Base-by-base conservation (phyloP, 2,329 filamentous ascomycete species). In the Verticillium alfalfae region DNA sequence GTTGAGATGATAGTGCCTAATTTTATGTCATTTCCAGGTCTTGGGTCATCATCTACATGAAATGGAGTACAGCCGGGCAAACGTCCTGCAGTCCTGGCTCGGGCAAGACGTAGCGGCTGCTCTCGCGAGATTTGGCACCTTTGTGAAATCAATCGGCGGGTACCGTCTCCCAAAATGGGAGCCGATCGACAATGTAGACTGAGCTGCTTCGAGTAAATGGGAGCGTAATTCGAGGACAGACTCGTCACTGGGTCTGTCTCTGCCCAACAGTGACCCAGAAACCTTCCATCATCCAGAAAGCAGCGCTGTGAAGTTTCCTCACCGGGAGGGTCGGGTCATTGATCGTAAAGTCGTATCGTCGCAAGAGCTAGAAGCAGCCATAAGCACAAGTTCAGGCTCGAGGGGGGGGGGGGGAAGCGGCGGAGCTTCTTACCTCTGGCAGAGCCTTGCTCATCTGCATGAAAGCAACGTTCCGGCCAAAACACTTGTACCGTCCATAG, bases 381-480 rank as follows among this genome's bases (percentile, higher is more conserved):
- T 45, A 56, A 12, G 13, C 3, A 26, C n/a, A 52, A 13, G 18
- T n/a, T 38, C n/a, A 45, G 9, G 36, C 9, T 31, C n/a, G 18
- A 9, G 13, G 18, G 2, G 18, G 22, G 13, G 45, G 18, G 3
- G 12, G 18, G 3, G 18, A 22, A 12, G 45, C 18, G 18, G 26
- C 3, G 26, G 26, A 31, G 4, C 26, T 0, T 62, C 72, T 60
- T 70, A 82, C 80, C 76, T 81, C 78, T 16, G 80, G 76, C 56
- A 81, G 67, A 4, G 75, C 71, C 64, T 84, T 84, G 64, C 80
- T 75, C 56, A 83, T 65, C 67, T 82, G 80, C 72, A 82, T 79
- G 59, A 78, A 66, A 1, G 80, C 80, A 61, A 83, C 78, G 1
- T 74, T 69, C 66, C 77, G 79, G 0, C 81, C 81, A 1, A 83